phyloP scores from a whole-genome alignment of 257 asterid genomes.

The Leptodermis oblonga region DNA sequence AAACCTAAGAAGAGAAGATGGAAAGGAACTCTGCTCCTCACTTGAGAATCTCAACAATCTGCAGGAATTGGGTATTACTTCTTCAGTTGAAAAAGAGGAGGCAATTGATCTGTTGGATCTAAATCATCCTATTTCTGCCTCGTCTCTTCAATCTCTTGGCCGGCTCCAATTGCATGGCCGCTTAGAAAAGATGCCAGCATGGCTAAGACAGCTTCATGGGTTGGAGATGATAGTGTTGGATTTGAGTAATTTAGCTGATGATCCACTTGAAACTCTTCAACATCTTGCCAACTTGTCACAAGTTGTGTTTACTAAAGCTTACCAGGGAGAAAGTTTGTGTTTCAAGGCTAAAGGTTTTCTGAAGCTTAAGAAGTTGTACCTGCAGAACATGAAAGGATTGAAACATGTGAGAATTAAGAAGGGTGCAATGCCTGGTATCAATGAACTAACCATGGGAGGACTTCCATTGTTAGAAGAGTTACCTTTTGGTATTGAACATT shows the following conservation, averaged over 20 bases:
- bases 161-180: neutral
- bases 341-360: slow-evolving; percentile 32
- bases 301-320: slow-evolving; percentile 13
- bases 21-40: slow-evolving; percentile 29
- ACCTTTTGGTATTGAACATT: neutral
- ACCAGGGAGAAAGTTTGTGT: slow-evolving; percentile 21
- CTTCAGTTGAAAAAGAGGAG: neutral
- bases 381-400: slow-evolving; percentile 13
- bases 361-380: slow-evolving; percentile 21
- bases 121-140: slow-evolving; percentile 3
- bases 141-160: neutral
- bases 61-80: neutral
- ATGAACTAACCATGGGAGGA: neutral
- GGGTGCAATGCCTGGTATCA: slow-evolving; percentile 18
- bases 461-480: neutral
- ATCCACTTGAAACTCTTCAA: slow-evolving; percentile 25
- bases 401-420: too few species aligned
- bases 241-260: slow-evolving; percentile 9
- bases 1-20: slow-evolving; percentile 29
- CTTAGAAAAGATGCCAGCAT: slow-evolving; percentile 25
- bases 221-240: neutral
- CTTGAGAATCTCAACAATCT: slow-evolving; percentile 23
- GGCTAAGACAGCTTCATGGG: slow-evolving; percentile 21
- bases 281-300: slow-evolving; percentile 26
- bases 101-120: slow-evolving; percentile 19